Evolutionary conservation across 1,284 basidiomycete genomes (phyloP).

Genomic region (Ceratobasidium sp.): DNA sequence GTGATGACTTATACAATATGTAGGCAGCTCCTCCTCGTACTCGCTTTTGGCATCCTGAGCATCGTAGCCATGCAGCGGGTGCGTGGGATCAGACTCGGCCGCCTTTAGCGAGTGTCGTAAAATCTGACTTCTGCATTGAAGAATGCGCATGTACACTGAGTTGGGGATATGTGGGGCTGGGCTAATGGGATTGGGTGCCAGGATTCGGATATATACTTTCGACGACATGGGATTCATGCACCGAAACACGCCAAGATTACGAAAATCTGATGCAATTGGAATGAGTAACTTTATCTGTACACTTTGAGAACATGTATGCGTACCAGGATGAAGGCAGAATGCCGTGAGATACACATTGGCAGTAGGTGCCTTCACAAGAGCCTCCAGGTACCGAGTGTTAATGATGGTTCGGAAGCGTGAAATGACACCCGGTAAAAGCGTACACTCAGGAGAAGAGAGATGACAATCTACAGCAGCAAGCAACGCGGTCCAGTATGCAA

Average conservation of each 20-base stretch:
- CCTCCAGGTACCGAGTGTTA: not conserved
- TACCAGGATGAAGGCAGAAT: constrained; percentile 13
- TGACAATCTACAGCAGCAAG: not conserved
- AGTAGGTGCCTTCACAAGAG: not conserved
- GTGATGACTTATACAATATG: not conserved
- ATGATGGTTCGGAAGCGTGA: not conserved
- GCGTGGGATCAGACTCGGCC: not conserved
- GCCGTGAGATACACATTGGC: not conserved
- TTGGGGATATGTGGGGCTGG: not conserved
- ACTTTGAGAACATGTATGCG: not conserved
- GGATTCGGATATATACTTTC: constrained; percentile 1
- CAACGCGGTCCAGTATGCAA: not conserved
- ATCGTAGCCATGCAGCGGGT: not conserved
- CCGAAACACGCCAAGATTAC: not conserved
- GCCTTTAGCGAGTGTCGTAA: constrained; percentile 1
- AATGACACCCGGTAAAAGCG: not conserved
- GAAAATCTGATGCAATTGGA: not conserved
- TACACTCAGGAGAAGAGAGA: not conserved
- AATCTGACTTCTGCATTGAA: not conserved
- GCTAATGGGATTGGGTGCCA: not conserved
- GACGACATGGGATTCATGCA: constrained; percentile 18
- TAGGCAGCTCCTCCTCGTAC: not conserved
- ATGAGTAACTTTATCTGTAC: not conserved
- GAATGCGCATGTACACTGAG: not conserved
- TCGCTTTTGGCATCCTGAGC: constrained; percentile 11